Evolutionary conservation across 1,139 yeast species (phyloP).

Genomic region (Candida tetrigidarum): DNA sequence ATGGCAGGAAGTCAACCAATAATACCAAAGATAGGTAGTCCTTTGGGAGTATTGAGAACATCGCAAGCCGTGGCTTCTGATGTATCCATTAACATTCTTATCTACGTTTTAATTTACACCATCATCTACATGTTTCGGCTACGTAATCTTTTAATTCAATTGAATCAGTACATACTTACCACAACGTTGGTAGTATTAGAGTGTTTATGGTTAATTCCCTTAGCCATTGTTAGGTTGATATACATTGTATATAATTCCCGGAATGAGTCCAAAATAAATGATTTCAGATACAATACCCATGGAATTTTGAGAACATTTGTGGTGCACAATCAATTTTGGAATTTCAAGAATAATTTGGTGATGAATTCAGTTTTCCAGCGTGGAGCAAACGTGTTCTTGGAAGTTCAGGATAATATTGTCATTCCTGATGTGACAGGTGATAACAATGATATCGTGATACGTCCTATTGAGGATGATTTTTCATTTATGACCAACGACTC

Average conservation of each 20-base stretch:
- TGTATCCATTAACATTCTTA: slow-evolving; percentile 12
- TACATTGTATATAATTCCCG: slow-evolving; percentile 10
- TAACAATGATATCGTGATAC: slow-evolving; percentile 3
- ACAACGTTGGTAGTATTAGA: slow-evolving; percentile 8
- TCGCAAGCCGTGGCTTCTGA: slow-evolving; percentile 13
- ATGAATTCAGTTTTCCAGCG: slow-evolving; percentile 14
- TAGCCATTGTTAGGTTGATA: slow-evolving; percentile 10
- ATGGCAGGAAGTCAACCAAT: slow-evolving; percentile 6
- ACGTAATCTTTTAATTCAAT: slow-evolving; percentile 8
- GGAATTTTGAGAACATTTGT: slow-evolving; percentile 15
- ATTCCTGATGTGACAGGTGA: slow-evolving; percentile 2
- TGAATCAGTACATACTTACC: slow-evolving; percentile 5
- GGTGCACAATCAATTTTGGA: slow-evolving; percentile 15
- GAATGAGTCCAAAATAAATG: slow-evolving; percentile 12
- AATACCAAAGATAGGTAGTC: slow-evolving; percentile 8
- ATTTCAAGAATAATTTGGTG: slow-evolving; percentile 10
- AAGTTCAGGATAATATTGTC: slow-evolving; percentile 9
- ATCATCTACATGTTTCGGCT: slow-evolving; percentile 13
- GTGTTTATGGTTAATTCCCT: slow-evolving; percentile 10
- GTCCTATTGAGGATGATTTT: slow-evolving; percentile 7
- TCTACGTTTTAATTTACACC: slow-evolving; percentile 10
- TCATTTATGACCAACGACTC: slow-evolving; percentile 6
- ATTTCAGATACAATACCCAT: slow-evolving; percentile 11
- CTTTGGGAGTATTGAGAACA: slow-evolving; percentile 10
- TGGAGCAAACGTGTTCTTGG: slow-evolving; percentile 15